A percentile compares a stretch with the other conserved stretches of the same genome.
These are phyloP conservation scores for Leptomonas pyrrhocoris DNA, from an alignment of 208 protist genomes.

Conservation along the genomic window DNA sequence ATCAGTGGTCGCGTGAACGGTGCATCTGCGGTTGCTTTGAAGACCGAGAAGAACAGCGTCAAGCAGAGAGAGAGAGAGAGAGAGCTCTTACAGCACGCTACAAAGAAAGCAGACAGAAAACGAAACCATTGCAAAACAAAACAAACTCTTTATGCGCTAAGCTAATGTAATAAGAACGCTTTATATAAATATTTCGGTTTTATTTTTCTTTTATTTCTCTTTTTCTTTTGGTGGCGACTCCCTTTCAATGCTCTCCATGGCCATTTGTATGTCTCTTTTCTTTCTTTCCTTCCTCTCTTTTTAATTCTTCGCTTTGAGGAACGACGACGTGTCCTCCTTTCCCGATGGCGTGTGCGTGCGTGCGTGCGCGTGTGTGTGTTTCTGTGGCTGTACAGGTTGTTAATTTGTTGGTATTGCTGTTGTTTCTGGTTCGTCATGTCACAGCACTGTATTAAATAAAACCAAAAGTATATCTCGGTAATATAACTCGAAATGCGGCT, in stretches of 20 bases:
- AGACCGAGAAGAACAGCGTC: too few species aligned
- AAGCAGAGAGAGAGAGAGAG: too few species aligned
- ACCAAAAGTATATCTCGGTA: not conserved
- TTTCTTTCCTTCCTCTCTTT: not conserved
- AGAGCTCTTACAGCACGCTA: too few species aligned
- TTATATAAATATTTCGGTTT: not conserved
- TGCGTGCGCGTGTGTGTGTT: not conserved
- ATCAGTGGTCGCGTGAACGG: not conserved
- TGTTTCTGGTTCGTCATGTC: not conserved
- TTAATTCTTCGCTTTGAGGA: not conserved
- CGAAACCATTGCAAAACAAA: too few species aligned
- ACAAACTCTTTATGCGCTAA: too few species aligned
- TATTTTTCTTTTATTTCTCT: not conserved
- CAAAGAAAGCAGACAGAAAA: too few species aligned
- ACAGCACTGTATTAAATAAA: not conserved
- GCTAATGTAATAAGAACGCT: too few species aligned
- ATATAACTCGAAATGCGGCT: too few species aligned
- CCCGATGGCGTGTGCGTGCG: too few species aligned
- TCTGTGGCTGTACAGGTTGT: not conserved
- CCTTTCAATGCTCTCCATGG: not conserved
- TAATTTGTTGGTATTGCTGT: not conserved
- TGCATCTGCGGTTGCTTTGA: too few species aligned
- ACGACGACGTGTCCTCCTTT: not conserved
- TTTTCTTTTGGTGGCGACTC: not conserved
- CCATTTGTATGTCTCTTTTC: not conserved